These are phyloP conservation scores for Lactifluus volemus DNA, from an alignment of 768 basidiomycete species.

Conservation along the genomic window DNA sequence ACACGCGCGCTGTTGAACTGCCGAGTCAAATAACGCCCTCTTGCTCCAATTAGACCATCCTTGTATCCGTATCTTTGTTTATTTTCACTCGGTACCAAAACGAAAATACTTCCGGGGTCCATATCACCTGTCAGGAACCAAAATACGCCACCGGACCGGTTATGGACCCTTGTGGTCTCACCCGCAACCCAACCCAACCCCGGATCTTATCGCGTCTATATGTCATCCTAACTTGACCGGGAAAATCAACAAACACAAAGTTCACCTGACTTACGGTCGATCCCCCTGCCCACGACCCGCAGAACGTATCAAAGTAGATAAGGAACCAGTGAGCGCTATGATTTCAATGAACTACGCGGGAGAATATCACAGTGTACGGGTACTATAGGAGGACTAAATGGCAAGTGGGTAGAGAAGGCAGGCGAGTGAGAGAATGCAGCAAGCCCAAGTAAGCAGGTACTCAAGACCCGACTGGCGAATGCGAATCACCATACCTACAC, in stretches of 20 bases:
- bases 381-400: background rate
- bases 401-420: slow-evolving; percentile 1
- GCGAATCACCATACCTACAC: slow-evolving; percentile 14
- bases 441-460: slow-evolving; percentile 2
- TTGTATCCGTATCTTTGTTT: background rate
- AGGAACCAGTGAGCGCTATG: slow-evolving; percentile 6
- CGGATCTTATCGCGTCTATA: no score
- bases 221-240: no score
- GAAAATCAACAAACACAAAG: no score
- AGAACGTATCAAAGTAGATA: no score
- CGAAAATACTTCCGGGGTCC: background rate
- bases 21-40: background rate
- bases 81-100: background rate
- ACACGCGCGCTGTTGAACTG: background rate
- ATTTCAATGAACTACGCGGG: slow-evolving; percentile 7
- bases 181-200: no score
- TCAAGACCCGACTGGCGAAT: slow-evolving; percentile 20
- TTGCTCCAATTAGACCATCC: background rate
- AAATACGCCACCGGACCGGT: no score
- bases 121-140: slow-evolving; percentile 1
- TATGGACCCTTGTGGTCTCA: no score
- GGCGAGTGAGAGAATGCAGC: background rate
- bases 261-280: no score
- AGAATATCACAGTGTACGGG: slow-evolving; percentile 1
- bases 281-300: no score